These are phyloP conservation scores for Syzygium aqueum DNA, from an alignment of 345 rosid species.

Conservation along the genomic window DNA sequence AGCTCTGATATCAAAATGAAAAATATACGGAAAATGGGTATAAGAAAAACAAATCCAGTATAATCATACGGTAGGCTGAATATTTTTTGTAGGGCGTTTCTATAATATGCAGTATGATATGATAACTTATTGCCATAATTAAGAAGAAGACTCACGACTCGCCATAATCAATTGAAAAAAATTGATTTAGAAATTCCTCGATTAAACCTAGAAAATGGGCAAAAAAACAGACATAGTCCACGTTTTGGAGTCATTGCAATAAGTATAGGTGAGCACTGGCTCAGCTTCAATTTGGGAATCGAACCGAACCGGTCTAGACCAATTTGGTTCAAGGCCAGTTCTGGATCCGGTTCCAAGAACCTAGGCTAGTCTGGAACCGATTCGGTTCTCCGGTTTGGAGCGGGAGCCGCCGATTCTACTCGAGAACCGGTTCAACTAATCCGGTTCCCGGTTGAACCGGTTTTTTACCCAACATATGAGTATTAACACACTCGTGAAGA, in stretches of 20 bases:
- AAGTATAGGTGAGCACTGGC: not conserved
- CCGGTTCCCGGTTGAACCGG: not conserved
- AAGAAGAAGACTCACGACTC: not conserved
- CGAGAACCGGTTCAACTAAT: not conserved
- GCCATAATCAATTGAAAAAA: not conserved
- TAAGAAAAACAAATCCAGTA: not conserved
- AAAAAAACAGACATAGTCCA: accelerated
- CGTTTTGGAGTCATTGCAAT: accelerated
- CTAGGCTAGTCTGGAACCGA: not conserved
- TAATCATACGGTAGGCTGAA: not conserved
- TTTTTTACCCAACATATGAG: not conserved
- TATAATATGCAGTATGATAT: not conserved
- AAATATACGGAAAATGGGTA: not conserved
- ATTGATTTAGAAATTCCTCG: not conserved
- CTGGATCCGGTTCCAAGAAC: not conserved
- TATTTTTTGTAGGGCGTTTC: not conserved
- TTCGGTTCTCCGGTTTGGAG: not conserved
- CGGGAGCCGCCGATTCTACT: not conserved
- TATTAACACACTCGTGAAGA: not conserved
- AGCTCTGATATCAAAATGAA: not conserved
- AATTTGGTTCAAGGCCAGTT: not conserved
- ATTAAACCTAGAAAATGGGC: not conserved
- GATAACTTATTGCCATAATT: not conserved
- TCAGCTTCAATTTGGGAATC: accelerated
- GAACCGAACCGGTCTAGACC: too few species aligned